A percentile compares a stretch with the other conserved stretches of the same genome.
Conservation (phyloP, 2,329 filamentous ascomycete species). For the Botrytis squamosa region DNA sequence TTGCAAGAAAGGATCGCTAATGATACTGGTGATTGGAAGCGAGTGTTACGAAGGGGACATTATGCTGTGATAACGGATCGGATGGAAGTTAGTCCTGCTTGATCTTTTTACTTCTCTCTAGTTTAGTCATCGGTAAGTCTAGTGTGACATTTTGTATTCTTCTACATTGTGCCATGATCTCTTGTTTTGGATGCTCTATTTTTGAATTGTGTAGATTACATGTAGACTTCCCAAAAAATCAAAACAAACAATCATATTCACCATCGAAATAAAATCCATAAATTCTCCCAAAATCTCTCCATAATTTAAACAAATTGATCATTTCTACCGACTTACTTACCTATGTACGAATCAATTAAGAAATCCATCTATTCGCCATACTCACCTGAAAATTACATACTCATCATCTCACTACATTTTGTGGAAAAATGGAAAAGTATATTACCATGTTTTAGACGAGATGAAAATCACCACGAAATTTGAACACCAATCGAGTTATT, state of each 20-base stretch:
- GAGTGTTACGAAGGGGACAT: background rate
- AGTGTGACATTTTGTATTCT: background rate
- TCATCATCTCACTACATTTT: background rate
- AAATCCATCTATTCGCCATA: background rate
- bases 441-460: background rate
- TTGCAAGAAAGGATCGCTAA: background rate
- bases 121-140: background rate
- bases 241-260: background rate
- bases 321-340: background rate
- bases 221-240: accelerated
- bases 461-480: accelerated
- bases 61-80: background rate
- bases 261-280: background rate
- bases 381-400: background rate
- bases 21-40: background rate
- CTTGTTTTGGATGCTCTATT: background rate
- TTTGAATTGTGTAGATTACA: accelerated
- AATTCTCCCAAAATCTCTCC: background rate
- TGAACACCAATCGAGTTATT: background rate
- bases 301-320: background rate
- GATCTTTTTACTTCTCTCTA: background rate
- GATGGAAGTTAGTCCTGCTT: background rate
- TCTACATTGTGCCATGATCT: accelerated
- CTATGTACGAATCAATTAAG: accelerated
- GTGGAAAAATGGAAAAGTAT: background rate